A percentile compares a stretch with the other conserved stretches of the same genome.
Evolutionary conservation across 2,329 filamentous ascomycete genomes (phyloP).

Genomic region (Diaporthe helianthi): DNA sequence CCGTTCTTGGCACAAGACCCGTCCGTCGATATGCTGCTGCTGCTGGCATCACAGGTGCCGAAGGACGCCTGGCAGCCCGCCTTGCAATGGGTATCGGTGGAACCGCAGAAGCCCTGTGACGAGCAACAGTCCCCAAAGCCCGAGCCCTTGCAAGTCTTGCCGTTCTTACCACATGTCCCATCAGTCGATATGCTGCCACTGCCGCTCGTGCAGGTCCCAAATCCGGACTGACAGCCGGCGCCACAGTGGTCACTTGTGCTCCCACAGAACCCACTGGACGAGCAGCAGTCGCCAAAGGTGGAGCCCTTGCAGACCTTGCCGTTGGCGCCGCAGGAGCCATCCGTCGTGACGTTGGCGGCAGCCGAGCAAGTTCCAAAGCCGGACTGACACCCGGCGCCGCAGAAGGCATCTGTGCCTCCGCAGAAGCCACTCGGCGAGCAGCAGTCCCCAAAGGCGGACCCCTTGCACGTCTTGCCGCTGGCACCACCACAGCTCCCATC

Average conservation of each 20-base stretch:
- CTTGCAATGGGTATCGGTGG: neutral
- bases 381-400: neutral
- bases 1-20: neutral
- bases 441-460: neutral
- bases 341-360: too few relatives aligned
- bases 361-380: neutral
- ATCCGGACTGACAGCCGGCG: too few relatives aligned
- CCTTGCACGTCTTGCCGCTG: neutral
- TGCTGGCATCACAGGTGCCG: neutral
- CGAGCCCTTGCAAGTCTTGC: neutral
- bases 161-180: neutral
- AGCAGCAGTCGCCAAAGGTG: too few relatives aligned
- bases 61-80: neutral
- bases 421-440: neutral
- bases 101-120: neutral
- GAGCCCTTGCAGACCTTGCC: too few relatives aligned
- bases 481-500: slow-evolving; percentile 18
- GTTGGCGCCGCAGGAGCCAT: too few relatives aligned
- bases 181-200: slow-evolving; percentile 41
- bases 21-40: neutral
- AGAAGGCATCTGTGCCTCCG: neutral
- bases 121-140: neutral
- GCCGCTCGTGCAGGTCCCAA: too few relatives aligned
- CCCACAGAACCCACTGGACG: too few relatives aligned
- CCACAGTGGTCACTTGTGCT: too few relatives aligned